phyloP scores from a whole-genome alignment of 352 stramenopile species.

The Globisporangium canariense region DNA sequence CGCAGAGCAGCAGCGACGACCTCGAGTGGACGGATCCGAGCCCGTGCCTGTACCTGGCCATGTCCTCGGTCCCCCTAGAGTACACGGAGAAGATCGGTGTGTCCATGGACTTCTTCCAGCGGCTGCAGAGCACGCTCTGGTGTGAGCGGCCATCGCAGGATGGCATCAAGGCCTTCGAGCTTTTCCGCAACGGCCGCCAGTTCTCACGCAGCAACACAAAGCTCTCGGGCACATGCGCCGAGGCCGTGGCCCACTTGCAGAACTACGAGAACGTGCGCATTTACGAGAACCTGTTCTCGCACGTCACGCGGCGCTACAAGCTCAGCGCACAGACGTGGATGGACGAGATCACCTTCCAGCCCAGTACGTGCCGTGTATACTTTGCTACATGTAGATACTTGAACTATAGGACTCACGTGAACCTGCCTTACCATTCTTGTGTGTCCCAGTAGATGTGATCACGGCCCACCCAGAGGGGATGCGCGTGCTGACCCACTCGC shows the following conservation, averaged over 20 bases:
- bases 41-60: constrained; percentile 33
- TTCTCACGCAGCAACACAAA: constrained; percentile 60
- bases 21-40: constrained; percentile 19
- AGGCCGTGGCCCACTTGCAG: constrained; percentile 34
- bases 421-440: neutral
- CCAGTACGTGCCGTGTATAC: constrained; percentile 12
- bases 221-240: constrained; percentile 32
- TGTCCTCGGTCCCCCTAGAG: constrained; percentile 35
- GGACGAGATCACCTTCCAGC: constrained; percentile 39
- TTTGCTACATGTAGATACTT: neutral
- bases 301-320: constrained; percentile 36
- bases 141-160: constrained; percentile 17
- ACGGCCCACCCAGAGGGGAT: constrained; percentile 10
- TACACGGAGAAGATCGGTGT: constrained; percentile 53
- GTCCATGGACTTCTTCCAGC: constrained; percentile 64
- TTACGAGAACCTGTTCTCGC: constrained; percentile 49
- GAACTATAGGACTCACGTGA: neutral
- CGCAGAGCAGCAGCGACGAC: constrained; percentile 13
- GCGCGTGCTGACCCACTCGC: constrained; percentile 42
- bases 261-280: constrained; percentile 49
- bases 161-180: constrained; percentile 36
- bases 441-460: constrained; percentile 14
- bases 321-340: constrained; percentile 54
- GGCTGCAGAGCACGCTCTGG: constrained; percentile 59
- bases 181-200: constrained; percentile 26